Base-by-base conservation (phyloP, 2,329 filamentous ascomycete species). In the Verticillium nubilum region DNA sequence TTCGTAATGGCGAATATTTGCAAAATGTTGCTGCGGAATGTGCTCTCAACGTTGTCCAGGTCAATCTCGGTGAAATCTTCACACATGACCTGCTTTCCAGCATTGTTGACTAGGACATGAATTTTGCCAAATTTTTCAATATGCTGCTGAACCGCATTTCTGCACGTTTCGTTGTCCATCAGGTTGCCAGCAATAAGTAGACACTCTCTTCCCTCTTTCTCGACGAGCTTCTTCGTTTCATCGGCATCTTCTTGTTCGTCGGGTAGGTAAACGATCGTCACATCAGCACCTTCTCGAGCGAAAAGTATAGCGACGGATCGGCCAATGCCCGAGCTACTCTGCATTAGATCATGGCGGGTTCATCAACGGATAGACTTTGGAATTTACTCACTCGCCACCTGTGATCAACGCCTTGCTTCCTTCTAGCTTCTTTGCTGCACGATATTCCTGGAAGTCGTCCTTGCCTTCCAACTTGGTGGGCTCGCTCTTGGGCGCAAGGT, bases 1-100 rank as follows among this genome's bases (percentile, higher is more conserved):
- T 86, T 86, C 5, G 80, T 80, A 61, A 86, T 73, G n/a, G 82
- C 81, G 65, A 86, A 83, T 74, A 85, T 85, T 58, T 80, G 77
- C 9, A 84, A 64, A 31, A 86, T 80, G 61, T 86, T 86, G 61
- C 76, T 79, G 52, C 77, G 77, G 74, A 86, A 87, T 0, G 79
- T 81, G 63, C 78, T 80, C 62, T 85, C 80, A 0, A 86, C 80
- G 0, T 77, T 71, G 15, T 81, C 76, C 1, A 86, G 74, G 66
- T 85, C 76, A 28, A 83, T 85, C 1, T 85, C 75, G 33, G 74
- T 72, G 23, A 85, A 77, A 31, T 85, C 76, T 5, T 77, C 68
- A 67, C 77, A 83, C 70, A 80, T 78, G 35, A 80, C 74, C 68
- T 86, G 82, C 68, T 82, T 83, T 0, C 78, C 80, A 3, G 82